Conservation (phyloP, 352 stramenopile genomes). For the Pythium rishiriense region DNA sequence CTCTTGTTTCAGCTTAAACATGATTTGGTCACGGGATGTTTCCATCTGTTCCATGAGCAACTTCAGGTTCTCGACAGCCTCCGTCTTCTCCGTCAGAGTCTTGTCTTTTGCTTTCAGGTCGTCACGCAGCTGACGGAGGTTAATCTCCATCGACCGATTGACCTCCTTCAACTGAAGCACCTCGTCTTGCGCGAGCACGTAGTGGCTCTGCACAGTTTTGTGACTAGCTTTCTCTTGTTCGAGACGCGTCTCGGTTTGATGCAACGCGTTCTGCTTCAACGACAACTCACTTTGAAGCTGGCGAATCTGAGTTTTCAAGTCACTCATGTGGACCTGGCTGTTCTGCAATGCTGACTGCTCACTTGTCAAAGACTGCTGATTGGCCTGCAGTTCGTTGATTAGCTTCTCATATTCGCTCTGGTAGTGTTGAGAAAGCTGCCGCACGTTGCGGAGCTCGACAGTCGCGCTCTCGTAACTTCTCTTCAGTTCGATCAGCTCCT, state of each 20-base stretch:
- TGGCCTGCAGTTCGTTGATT: slow-evolving; percentile 53
- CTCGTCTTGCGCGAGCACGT: slow-evolving; percentile 61
- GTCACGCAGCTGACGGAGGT: slow-evolving; percentile 56
- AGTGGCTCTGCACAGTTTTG: slow-evolving; percentile 57
- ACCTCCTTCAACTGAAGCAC: slow-evolving; percentile 53
- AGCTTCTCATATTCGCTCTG: slow-evolving; percentile 79
- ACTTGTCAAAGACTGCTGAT: slow-evolving; percentile 62
- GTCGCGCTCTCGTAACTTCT: slow-evolving; percentile 54
- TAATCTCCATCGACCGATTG: slow-evolving; percentile 52
- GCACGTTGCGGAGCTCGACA: slow-evolving; percentile 55
- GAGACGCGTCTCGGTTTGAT: slow-evolving; percentile 63
- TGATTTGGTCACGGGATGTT: slow-evolving; percentile 73
- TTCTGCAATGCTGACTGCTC: slow-evolving; percentile 57
- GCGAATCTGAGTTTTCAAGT: slow-evolving; percentile 59
- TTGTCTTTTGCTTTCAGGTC: slow-evolving; percentile 59
- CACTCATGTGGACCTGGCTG: slow-evolving; percentile 51
- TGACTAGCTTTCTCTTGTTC: slow-evolving; percentile 65
- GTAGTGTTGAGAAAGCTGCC: slow-evolving; percentile 64
- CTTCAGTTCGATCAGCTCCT: slow-evolving; percentile 53
- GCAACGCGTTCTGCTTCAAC: slow-evolving; percentile 44
- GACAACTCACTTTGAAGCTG: slow-evolving; percentile 67
- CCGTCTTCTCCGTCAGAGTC: slow-evolving; percentile 61
- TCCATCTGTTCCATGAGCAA: slow-evolving; percentile 84
- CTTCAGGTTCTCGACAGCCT: slow-evolving; percentile 67
- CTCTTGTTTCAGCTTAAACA: slow-evolving; percentile 76